Evolutionary conservation across 352 stramenopile genomes (phyloP).

Genomic region (Phytopythium mirpurense): DNA sequence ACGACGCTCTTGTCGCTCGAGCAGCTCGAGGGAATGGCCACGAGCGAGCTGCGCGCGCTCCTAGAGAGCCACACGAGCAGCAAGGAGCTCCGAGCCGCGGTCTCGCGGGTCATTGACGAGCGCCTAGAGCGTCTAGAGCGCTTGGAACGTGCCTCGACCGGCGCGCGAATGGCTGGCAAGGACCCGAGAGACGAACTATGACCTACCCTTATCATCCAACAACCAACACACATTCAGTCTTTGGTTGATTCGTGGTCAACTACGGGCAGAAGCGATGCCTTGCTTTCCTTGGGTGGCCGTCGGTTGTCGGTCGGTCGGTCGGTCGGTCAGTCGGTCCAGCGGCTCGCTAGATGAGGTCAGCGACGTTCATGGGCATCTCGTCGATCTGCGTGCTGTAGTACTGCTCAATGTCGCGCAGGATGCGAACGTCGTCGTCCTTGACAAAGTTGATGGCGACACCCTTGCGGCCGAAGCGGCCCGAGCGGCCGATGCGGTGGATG

Average conservation of each 20-base stretch:
- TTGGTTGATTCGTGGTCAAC: too few relatives aligned
- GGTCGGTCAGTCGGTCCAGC: too few relatives aligned
- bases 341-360: constrained; percentile 99
- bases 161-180: constrained; percentile 1
- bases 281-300: too few relatives aligned
- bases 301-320: too few relatives aligned
- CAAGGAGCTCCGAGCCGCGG: constrained; percentile 26
- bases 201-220: too few relatives aligned
- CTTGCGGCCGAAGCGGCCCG: constrained; percentile 99
- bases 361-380: constrained; percentile 99
- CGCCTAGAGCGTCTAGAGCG: constrained; percentile 35
- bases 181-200: constrained; percentile 19
- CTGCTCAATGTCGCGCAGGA: constrained; percentile 99
- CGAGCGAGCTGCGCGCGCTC: constrained; percentile 45
- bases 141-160: constrained; percentile 8
- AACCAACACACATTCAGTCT: too few relatives aligned
- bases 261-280: too few relatives aligned
- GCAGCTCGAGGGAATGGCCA: constrained; percentile 38
- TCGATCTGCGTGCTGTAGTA: constrained; percentile 99
- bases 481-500: constrained; percentile 99
- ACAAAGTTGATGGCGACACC: constrained; percentile 99
- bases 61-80: constrained; percentile 25
- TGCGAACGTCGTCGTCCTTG: constrained; percentile 97
- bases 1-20: constrained; percentile 23
- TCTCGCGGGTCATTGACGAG: constrained; percentile 43